phyloP scores from a whole-genome alignment of 31 red algal genomes.

The Asparagopsis taxiformis region DNA sequence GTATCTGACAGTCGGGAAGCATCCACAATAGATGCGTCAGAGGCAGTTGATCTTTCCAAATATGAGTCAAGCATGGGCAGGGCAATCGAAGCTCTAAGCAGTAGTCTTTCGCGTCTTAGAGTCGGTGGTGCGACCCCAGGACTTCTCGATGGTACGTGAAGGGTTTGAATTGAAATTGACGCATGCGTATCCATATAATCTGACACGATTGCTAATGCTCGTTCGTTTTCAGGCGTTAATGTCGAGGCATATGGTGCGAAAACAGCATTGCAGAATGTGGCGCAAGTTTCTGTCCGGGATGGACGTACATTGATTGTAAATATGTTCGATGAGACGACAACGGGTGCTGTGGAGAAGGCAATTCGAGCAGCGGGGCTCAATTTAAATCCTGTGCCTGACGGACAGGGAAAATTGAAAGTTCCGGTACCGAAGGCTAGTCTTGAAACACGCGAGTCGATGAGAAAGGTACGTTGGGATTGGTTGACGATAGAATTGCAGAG shows the following conservation, averaged over 20 bases:
- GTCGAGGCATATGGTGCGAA: slow-evolving; percentile 69
- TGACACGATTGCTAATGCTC: no score
- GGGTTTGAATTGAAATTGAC: background rate
- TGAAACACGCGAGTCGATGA: slow-evolving; percentile 42
- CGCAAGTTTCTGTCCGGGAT: slow-evolving; percentile 81
- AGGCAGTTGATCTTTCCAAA: slow-evolving; percentile 27
- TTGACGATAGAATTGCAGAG: background rate
- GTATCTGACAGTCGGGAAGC: no score
- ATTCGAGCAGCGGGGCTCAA: slow-evolving; percentile 80
- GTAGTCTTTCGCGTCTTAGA: slow-evolving; percentile 41
- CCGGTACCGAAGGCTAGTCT: slow-evolving; percentile 46
- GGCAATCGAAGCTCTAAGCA: slow-evolving; percentile 32
- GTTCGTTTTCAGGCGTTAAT: slow-evolving; percentile 36
- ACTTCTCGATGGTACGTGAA: slow-evolving; percentile 66
- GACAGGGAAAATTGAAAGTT: slow-evolving; percentile 27
- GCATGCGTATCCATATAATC: background rate
- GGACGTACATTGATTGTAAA: slow-evolving; percentile 60
- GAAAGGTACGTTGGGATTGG: slow-evolving; percentile 34
- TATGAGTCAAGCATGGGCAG: slow-evolving; percentile 44
- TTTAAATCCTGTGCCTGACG: slow-evolving; percentile 67
- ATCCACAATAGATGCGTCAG: no score
- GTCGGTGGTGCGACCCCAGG: slow-evolving; percentile 54
- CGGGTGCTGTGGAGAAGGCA: slow-evolving; percentile 63
- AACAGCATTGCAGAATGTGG: slow-evolving; percentile 64
- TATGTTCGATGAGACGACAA: slow-evolving; percentile 66